Percentiles rank a stretch among this genome's conserved stretches.
phyloP scores from a whole-genome alignment of 495 filamentous ascomycete species.

The Clohesyomyces aquaticus region DNA sequence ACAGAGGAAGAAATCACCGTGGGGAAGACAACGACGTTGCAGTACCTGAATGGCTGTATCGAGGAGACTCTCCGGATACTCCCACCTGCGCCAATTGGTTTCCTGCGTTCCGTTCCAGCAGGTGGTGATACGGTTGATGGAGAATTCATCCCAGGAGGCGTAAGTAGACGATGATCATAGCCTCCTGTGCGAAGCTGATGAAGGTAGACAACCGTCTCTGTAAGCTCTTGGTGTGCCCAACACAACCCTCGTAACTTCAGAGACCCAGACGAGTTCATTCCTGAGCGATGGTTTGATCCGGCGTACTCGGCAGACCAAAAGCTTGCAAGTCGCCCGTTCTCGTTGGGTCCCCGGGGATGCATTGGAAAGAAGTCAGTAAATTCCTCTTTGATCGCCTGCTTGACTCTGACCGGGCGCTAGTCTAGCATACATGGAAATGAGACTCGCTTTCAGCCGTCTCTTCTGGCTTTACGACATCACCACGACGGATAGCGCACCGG shows the following conservation, averaged over 20 bases:
- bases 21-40: slow-evolving; percentile 16
- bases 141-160: slow-evolving; percentile 30
- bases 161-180: slow-evolving; percentile 10
- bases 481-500: slow-evolving; percentile 42
- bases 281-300: slow-evolving; percentile 30
- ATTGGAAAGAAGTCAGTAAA: slow-evolving; percentile 38
- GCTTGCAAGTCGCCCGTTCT: slow-evolving; percentile 33
- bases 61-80: slow-evolving; percentile 33
- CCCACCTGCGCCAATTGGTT: slow-evolving; percentile 34
- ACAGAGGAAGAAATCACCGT: slow-evolving; percentile 35
- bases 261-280: slow-evolving; percentile 35
- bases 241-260: slow-evolving; percentile 37
- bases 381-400: neutral
- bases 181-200: neutral
- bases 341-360: slow-evolving; percentile 35
- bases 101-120: slow-evolving; percentile 22
- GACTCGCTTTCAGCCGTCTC: slow-evolving; percentile 48
- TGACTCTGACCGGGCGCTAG: slow-evolving; percentile 29
- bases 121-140: slow-evolving; percentile 35
- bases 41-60: slow-evolving; percentile 35
- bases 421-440: slow-evolving; percentile 54
- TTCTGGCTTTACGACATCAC: slow-evolving; percentile 54
- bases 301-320: slow-evolving; percentile 30
- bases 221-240: slow-evolving; percentile 30
- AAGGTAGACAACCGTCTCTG: slow-evolving; percentile 33